Conservation (phyloP, 768 basidiomycete genomes). For the Clathrus columnatus region DNA sequence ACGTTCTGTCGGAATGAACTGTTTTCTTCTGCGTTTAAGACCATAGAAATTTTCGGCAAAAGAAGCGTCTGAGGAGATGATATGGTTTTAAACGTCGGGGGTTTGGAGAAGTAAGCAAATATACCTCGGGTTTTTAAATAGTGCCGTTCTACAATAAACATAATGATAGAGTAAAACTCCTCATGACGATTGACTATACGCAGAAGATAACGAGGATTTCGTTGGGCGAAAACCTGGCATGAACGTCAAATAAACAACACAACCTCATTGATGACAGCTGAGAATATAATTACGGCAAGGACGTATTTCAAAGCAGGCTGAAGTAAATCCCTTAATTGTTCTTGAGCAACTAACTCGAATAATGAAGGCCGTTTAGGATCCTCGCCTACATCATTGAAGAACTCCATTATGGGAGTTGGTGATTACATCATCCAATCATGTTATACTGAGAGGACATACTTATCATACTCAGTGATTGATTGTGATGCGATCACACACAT, state of each 20-base stretch:
- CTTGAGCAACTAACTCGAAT: constrained; percentile 89
- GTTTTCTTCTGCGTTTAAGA: constrained; percentile 67
- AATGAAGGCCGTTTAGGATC: constrained; percentile 73
- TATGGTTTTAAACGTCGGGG: no score
- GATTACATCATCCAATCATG: neutral
- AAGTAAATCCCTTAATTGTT: constrained; percentile 83
- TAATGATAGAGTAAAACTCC: constrained; percentile 85
- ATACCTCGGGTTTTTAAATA: constrained; percentile 54
- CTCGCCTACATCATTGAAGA: constrained; percentile 67
- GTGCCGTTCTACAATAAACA: constrained; percentile 85
- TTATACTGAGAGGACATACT: neutral
- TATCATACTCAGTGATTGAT: neutral
- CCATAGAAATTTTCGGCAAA: constrained; percentile 97
- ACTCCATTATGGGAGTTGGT: constrained; percentile 52
- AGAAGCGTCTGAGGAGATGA: constrained; percentile 60
- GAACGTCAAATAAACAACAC: neutral
- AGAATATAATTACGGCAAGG: constrained; percentile 56
- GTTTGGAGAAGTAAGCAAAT: no score
- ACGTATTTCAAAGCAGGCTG: constrained; percentile 95
- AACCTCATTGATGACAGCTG: neutral
- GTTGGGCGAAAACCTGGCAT: constrained; percentile 82
- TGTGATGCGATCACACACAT: no score
- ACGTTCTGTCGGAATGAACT: constrained; percentile 62
- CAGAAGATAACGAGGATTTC: constrained; percentile 87
- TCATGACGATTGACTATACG: constrained; percentile 91